A percentile compares a stretch with the other conserved stretches of the same genome.
Conservation (phyloP, 148 eudicot species). For the Rhododendron ferrugineum region DNA sequence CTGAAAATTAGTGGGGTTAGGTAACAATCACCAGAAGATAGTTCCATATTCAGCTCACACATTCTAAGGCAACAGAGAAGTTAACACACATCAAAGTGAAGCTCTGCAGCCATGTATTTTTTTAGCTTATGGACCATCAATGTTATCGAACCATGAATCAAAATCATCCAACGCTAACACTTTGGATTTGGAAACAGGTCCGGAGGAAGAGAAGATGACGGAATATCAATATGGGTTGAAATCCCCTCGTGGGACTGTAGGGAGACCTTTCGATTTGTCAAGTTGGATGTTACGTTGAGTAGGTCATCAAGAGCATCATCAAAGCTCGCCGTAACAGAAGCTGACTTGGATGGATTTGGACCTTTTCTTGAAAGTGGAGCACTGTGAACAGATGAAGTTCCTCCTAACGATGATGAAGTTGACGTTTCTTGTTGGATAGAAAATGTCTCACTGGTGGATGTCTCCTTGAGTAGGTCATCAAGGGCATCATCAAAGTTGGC, state of each 20-base stretch:
- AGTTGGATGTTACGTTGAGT: slow-evolving; percentile 46
- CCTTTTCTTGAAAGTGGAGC: slow-evolving; percentile 1
- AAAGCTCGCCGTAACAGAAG: not conserved
- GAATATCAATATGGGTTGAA: not conserved
- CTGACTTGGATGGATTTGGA: slow-evolving; percentile 1
- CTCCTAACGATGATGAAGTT: not conserved
- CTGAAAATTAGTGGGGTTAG: not conserved
- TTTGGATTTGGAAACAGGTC: slow-evolving; percentile 41
- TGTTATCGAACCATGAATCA: slow-evolving; percentile 72
- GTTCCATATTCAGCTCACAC: not conserved
- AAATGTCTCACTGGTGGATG: slow-evolving; percentile 15
- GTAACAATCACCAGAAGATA: not conserved
- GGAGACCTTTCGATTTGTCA: slow-evolving; percentile 9
- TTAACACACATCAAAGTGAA: not conserved
- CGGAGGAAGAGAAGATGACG: slow-evolving; percentile 22
- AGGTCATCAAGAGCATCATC: slow-evolving; percentile 56
- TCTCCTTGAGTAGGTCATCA: slow-evolving; percentile 62
- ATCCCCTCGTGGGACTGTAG: slow-evolving; percentile 14
- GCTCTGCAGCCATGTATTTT: not conserved
- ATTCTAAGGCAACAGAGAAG: not conserved
- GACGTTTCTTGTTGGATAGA: not conserved
- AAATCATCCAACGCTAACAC: slow-evolving; percentile 55
- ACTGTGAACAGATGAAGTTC: not conserved
- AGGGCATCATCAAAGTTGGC: slow-evolving; percentile 32
- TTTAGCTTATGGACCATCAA: slow-evolving; percentile 21